phyloP scores from a whole-genome alignment of 2,329 filamentous ascomycete genomes.

The Sporothrix humicola region DNA sequence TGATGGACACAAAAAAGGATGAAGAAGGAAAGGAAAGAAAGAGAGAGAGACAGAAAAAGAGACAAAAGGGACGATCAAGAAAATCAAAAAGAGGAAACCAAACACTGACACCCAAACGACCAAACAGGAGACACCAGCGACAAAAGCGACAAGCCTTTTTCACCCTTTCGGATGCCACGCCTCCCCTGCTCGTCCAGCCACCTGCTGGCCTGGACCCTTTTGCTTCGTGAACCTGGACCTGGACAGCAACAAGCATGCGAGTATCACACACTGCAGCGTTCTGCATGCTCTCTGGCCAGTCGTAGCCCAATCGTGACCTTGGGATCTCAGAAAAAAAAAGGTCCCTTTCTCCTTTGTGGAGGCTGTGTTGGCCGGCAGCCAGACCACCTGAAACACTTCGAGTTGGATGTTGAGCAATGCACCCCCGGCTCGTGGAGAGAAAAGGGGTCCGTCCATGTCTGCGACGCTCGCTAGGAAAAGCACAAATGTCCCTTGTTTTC shows the following conservation, averaged over 20 bases:
- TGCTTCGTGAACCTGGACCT: neutral
- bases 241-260: neutral
- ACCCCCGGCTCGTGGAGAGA: slow-evolving; percentile 9
- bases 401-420: slow-evolving; percentile 34
- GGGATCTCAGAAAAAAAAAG: no score
- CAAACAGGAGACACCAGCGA: slow-evolving; percentile 1
- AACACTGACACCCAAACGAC: slow-evolving; percentile 4
- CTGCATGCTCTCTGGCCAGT: slow-evolving; percentile 20
- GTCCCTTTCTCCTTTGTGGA: slow-evolving; percentile 13
- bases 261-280: slow-evolving; percentile 7
- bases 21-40: slow-evolving; percentile 37
- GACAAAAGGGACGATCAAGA: slow-evolving; percentile 4
- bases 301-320: neutral
- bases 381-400: slow-evolving; percentile 35
- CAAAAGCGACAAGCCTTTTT: neutral
- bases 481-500: neutral
- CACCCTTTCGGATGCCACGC: neutral
- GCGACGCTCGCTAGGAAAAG: slow-evolving; percentile 3
- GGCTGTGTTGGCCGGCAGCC: slow-evolving; percentile 33
- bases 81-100: slow-evolving; percentile 22
- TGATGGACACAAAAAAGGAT: slow-evolving; percentile 33
- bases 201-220: slow-evolving; percentile 21
- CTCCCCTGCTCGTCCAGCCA: slow-evolving; percentile 10
- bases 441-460: slow-evolving; percentile 19
- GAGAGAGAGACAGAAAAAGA: slow-evolving; percentile 36